Evolutionary conservation across 176 grass and related monocot genomes (phyloP).

Genomic region (Aegilops bicornis): DNA sequence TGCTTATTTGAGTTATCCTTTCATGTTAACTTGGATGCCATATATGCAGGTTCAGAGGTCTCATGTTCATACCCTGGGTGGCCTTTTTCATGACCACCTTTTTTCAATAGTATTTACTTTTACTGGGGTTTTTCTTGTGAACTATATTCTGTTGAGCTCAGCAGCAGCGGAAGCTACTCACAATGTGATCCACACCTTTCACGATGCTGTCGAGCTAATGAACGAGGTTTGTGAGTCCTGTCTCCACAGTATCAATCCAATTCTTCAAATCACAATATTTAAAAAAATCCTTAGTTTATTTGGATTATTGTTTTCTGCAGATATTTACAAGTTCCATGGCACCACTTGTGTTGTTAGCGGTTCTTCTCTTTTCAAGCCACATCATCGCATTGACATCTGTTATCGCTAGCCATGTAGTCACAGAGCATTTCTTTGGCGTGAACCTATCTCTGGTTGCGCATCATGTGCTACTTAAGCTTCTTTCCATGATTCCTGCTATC

Average conservation of each 20-base stretch:
- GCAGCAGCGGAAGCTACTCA: slow-evolving; percentile 58
- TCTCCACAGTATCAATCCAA: not conserved
- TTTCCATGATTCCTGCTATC: slow-evolving; percentile 58
- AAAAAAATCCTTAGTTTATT: not conserved
- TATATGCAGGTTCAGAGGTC: slow-evolving; percentile 61
- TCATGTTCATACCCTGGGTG: slow-evolving; percentile 29
- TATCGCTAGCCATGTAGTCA: slow-evolving; percentile 48
- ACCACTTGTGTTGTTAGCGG: slow-evolving; percentile 60
- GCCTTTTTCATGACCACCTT: slow-evolving; percentile 80
- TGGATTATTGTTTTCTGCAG: slow-evolving; percentile 39
- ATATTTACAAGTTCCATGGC: slow-evolving; percentile 60
- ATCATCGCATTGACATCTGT: slow-evolving; percentile 62
- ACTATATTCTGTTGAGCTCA: slow-evolving; percentile 72
- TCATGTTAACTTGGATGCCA: slow-evolving; percentile 24
- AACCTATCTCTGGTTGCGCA: slow-evolving; percentile 41
- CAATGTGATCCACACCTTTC: slow-evolving; percentile 37
- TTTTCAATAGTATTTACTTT: slow-evolving; percentile 77
- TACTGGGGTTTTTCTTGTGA: slow-evolving; percentile 83
- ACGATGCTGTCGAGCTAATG: slow-evolving; percentile 67
- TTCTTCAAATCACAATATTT: not conserved
- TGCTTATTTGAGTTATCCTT: not conserved
- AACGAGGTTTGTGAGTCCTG: slow-evolving; percentile 47
- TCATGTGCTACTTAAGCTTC: slow-evolving; percentile 51
- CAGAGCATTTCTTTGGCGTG: slow-evolving; percentile 54
- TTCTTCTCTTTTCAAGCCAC: slow-evolving; percentile 80